Percentiles rank a stretch among this genome's conserved stretches.
These are phyloP conservation scores for Meyerozyma sp. DNA, from an alignment of 1,139 yeast species.

Conservation along the genomic window DNA sequence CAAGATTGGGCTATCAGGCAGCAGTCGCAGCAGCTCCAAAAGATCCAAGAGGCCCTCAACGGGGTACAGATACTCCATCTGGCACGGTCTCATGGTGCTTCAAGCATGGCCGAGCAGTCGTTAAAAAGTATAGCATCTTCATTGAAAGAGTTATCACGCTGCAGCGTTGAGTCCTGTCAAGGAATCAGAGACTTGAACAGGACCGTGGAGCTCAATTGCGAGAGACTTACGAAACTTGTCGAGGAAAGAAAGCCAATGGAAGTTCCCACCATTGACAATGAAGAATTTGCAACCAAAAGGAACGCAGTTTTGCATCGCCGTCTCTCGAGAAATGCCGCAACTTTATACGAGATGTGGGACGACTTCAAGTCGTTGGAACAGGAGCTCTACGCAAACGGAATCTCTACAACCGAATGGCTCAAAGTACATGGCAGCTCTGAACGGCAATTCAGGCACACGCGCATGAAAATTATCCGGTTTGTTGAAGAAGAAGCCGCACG, in stretches of 20 bases:
- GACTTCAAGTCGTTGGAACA: slow-evolving; percentile 29
- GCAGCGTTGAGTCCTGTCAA: background rate
- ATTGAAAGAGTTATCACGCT: background rate
- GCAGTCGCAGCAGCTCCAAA: slow-evolving; percentile 17
- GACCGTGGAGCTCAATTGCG: background rate
- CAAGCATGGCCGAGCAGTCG: background rate
- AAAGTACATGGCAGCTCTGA: slow-evolving; percentile 32
- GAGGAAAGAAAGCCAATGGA: background rate
- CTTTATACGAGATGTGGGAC: slow-evolving; percentile 36
- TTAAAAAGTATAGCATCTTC: background rate
- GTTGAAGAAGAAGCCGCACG: slow-evolving; percentile 29
- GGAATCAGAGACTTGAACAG: background rate
- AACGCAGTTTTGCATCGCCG: slow-evolving; percentile 21
- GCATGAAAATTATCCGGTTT: slow-evolving; percentile 29
- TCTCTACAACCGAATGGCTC: slow-evolving; percentile 31
- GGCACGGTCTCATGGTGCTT: slow-evolving; percentile 9
- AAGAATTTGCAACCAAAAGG: slow-evolving; percentile 6
- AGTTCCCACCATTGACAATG: background rate
- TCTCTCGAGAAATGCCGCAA: slow-evolving; percentile 28
- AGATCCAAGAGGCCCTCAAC: slow-evolving; percentile 15
- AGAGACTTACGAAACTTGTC: background rate
- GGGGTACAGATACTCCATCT: slow-evolving; percentile 17
- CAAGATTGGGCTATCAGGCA: slow-evolving; percentile 17
- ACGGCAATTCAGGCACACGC: slow-evolving; percentile 30
- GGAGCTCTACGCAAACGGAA: slow-evolving; percentile 22